These are phyloP conservation scores for Kockiozyma suomiensis DNA, from an alignment of 805 yeast species.

Conservation along the genomic window DNA sequence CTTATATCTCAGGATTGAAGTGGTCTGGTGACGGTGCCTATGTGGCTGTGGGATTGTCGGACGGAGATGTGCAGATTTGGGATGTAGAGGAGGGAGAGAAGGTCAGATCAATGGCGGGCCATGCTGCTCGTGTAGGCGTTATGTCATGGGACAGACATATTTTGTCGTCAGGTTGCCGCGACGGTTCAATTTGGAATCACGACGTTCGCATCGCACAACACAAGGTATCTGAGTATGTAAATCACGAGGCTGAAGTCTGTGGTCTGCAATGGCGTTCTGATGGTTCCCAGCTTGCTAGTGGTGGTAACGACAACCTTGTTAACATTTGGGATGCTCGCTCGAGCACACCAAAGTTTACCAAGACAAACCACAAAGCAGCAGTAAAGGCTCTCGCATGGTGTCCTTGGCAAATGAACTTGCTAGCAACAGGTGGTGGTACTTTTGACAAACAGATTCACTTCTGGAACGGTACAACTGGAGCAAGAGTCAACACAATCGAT, in stretches of 20 bases:
- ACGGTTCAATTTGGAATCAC: slow-evolving; percentile 81
- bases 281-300: slow-evolving; percentile 83
- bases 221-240: slow-evolving; percentile 58
- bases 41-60: slow-evolving; percentile 77
- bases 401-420: slow-evolving; percentile 75
- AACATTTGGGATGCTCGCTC: slow-evolving; percentile 90
- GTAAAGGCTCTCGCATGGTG: slow-evolving; percentile 96
- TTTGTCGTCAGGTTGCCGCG: slow-evolving; percentile 82
- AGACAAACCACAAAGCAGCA: slow-evolving; percentile 86
- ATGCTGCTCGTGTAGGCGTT: slow-evolving; percentile 76
- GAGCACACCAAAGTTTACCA: slow-evolving; percentile 66
- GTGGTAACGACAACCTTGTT: slow-evolving; percentile 93
- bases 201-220: slow-evolving; percentile 88
- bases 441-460: slow-evolving; percentile 85
- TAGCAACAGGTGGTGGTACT: slow-evolving; percentile 98
- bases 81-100: slow-evolving; percentile 78
- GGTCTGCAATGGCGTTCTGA: slow-evolving; percentile 85
- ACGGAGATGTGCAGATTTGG: slow-evolving; percentile 90
- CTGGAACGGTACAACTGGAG: slow-evolving; percentile 93
- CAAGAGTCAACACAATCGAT: slow-evolving; percentile 80
- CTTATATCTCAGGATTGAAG: slow-evolving; percentile 66
- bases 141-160: slow-evolving; percentile 84
- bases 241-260: slow-evolving; percentile 88
- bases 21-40: slow-evolving; percentile 94
- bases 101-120: slow-evolving; percentile 70